Base-by-base conservation (phyloP, 2,329 filamentous ascomycete genomes). In the Alternaria conjuncta region DNA sequence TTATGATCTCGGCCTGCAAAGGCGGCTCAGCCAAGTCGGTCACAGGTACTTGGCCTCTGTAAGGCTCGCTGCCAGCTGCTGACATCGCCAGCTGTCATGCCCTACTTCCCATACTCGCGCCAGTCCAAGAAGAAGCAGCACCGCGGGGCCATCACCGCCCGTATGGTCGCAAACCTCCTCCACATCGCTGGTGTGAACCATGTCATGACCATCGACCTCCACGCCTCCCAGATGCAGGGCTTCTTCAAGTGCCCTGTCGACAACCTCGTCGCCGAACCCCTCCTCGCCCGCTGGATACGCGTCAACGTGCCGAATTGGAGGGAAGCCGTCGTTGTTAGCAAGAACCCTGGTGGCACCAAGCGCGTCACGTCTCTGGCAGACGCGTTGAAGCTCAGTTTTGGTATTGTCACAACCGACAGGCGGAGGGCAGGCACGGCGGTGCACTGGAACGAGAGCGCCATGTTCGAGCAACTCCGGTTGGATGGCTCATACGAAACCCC, bases 101-200 rank as follows among this genome's bases (percentile, higher is more conserved):
- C 93, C 12, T 98, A 98, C 83, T 99, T 98, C 77, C 96, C 96
- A n/a, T 99, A 99, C 84, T 97, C 94, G 72, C 93, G 96, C 66
- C 96, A 99, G 82, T 98, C 95, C 62, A 99, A 99, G 86, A 98
- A 98, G 86, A 99, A 99, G 84, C 94, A 93, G 60, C 95, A 98
- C 78, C 89, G 96, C 69, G 96, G 96, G 55, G 94, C 96, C 63
- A 98, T 99, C 77, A 97, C 96, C 9, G 96, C 96, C 59, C 90
- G 95, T 71, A 97, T 99, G 94, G 88, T 99, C 57, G 95, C 96
- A 65, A 99, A 99, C 80, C 88, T 98, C 54, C 89, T 99, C 71
- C 88, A 92, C 64, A 92, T 99, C 61, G 96, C 96, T 55, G 96
- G 96, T 57, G 94, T 99, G 70, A 94, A 97, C 82, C 96, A 99